Evolutionary conservation across 352 stramenopile genomes (phyloP).

Genomic region (Blastocystis sp.): DNA sequence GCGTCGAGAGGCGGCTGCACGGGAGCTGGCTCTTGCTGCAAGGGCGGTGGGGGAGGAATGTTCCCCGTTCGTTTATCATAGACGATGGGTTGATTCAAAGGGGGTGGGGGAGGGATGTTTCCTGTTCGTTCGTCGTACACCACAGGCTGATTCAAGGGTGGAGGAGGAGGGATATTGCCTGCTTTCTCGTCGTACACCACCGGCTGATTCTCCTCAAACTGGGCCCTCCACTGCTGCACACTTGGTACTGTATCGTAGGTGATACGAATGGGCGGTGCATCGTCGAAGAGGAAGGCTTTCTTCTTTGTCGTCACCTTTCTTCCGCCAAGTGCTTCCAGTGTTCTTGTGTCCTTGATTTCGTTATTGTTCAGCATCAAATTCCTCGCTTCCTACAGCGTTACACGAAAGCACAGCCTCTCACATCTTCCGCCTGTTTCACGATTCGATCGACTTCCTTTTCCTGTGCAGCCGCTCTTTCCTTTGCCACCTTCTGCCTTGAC

Average conservation of each 20-base stretch:
- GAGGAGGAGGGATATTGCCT: constrained; percentile 15
- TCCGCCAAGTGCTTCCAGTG: background rate
- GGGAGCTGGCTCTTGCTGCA: background rate
- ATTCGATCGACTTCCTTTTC: constrained; percentile 37
- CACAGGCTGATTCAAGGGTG: background rate
- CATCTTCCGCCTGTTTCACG: constrained; percentile 25
- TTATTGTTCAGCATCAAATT: background rate
- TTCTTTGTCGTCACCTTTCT: constrained; percentile 22
- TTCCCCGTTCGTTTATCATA: constrained; percentile 25
- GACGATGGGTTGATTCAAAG: background rate
- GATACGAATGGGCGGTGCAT: constrained; percentile 30
- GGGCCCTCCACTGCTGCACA: background rate
- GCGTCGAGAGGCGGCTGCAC: background rate
- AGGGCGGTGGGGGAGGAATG: constrained; percentile 32
- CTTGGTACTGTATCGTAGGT: constrained; percentile 28
- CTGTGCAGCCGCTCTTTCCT: constrained; percentile 29
- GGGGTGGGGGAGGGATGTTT: constrained; percentile 50
- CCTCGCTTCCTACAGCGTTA: constrained; percentile 27
- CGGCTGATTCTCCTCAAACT: background rate
- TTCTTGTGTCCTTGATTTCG: background rate
- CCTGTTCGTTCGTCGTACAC: constrained; percentile 12
- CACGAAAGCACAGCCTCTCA: background rate
- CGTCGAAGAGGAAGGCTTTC: background rate
- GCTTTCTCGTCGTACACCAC: constrained; percentile 22
- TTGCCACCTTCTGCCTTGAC: constrained; percentile 21